Evolutionary conservation across 2,329 filamentous ascomycete species (phyloP).

Genomic region (Pseudocercospora vitis): DNA sequence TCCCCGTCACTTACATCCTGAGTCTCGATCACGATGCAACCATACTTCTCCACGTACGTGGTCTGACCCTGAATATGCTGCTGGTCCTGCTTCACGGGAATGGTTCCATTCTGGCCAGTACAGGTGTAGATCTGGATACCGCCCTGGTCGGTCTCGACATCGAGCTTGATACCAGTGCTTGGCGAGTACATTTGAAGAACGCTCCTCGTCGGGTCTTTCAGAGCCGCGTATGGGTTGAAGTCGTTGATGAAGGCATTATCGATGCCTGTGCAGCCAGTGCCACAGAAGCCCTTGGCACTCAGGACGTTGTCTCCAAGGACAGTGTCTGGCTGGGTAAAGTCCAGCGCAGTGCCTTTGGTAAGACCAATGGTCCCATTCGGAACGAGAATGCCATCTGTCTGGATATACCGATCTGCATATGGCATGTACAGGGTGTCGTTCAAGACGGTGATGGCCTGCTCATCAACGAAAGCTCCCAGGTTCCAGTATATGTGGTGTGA

Average conservation of each 20-base stretch:
- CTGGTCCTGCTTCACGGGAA: slow-evolving; percentile 35
- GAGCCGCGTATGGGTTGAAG: slow-evolving; percentile 28
- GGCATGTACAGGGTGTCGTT: slow-evolving; percentile 74
- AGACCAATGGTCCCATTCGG: slow-evolving; percentile 44
- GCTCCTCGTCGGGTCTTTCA: slow-evolving; percentile 30
- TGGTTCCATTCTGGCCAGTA: slow-evolving; percentile 35
- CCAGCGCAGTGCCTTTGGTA: slow-evolving; percentile 39
- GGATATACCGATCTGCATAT: slow-evolving; percentile 50
- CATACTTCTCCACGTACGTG: slow-evolving; percentile 27
- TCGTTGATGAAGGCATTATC: slow-evolving; percentile 54
- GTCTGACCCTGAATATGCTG: slow-evolving; percentile 30
- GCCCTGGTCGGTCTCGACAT: slow-evolving; percentile 33
- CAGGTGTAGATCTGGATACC: slow-evolving; percentile 38
- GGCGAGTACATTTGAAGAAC: slow-evolving; percentile 30
- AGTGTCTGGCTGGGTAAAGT: slow-evolving; percentile 31
- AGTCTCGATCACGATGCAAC: slow-evolving; percentile 80
- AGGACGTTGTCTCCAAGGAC: slow-evolving; percentile 30
- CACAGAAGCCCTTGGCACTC: slow-evolving; percentile 55
- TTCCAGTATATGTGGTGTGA: slow-evolving; percentile 79
- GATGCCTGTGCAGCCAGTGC: slow-evolving; percentile 78
- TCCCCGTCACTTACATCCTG: slow-evolving; percentile 26
- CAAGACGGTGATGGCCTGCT: slow-evolving; percentile 62
- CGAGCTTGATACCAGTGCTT: slow-evolving; percentile 34
- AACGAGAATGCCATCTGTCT: slow-evolving; percentile 33
- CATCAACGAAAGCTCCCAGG: slow-evolving; percentile 74